A percentile compares a stretch with the other conserved stretches of the same genome.
These are phyloP conservation scores for Picea abies DNA, from an alignment of 83 land plant genomes.

Conservation along the genomic window DNA sequence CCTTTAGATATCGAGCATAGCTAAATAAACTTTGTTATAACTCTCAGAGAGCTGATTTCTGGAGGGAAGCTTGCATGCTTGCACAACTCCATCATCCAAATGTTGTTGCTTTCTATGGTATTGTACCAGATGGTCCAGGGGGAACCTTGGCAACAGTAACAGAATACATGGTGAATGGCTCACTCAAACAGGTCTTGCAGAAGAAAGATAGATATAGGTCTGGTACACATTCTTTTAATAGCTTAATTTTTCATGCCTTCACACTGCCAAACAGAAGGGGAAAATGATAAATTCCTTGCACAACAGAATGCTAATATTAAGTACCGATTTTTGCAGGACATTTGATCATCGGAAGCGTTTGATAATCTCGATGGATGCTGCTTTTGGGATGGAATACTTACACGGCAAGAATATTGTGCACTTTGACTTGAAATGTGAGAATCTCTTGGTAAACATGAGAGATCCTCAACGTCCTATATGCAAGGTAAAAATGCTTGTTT, in stretches of 20 bases:
- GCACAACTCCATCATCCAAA: constrained; percentile 85
- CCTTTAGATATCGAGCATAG: background rate
- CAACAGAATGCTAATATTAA: background rate
- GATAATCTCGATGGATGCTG: constrained; percentile 85
- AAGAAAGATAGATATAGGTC: constrained; percentile 47
- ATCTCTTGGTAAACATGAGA: constrained; percentile 74
- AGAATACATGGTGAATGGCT: constrained; percentile 87
- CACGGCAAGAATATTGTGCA: constrained; percentile 81
- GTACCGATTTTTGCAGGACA: constrained; percentile 28
- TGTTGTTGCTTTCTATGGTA: constrained; percentile 86
- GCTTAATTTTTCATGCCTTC: background rate
- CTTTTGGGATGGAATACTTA: constrained; percentile 88
- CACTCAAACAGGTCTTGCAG: constrained; percentile 45
- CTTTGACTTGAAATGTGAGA: constrained; percentile 84
- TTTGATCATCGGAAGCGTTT: constrained; percentile 63
- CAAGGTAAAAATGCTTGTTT: constrained; percentile 47
- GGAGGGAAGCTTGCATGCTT: constrained; percentile 78
- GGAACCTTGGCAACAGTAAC: constrained; percentile 80
- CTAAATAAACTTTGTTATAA: background rate
- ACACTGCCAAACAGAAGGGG: constrained; percentile 1
- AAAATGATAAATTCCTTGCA: background rate
- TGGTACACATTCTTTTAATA: background rate
- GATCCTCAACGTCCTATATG: constrained; percentile 80
- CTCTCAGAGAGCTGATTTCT: constrained; percentile 65
- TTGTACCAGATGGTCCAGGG: constrained; percentile 80